Conservation (phyloP, 2,329 filamentous ascomycete species). For the Xylariales sp. region DNA sequence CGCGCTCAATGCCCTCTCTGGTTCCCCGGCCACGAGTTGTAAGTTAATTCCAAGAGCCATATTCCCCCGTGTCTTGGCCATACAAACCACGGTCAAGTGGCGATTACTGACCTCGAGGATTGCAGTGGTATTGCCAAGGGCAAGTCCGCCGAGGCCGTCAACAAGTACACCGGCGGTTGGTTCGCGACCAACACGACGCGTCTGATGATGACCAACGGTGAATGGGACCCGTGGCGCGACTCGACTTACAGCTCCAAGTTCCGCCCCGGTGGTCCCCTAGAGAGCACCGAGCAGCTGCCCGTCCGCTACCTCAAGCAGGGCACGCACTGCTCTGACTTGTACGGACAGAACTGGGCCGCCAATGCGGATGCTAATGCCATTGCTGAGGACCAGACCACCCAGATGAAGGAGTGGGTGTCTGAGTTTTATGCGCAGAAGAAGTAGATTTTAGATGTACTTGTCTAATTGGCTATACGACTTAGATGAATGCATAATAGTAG, state of each 20-base stretch:
- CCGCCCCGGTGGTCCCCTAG: constrained; percentile 54
- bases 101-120: not conserved
- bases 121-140: constrained; percentile 47
- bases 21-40: constrained; percentile 56
- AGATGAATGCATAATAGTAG: constrained; percentile 2
- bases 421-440: constrained; percentile 59
- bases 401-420: constrained; percentile 65
- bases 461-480: constrained; percentile 26
- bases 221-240: constrained; percentile 57
- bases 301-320: constrained; percentile 52
- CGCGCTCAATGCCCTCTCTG: constrained; percentile 58
- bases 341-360: constrained; percentile 58
- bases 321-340: constrained; percentile 56
- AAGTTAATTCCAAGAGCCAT: not conserved
- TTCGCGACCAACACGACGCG: constrained; percentile 54
- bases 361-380: constrained; percentile 63
- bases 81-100: not conserved
- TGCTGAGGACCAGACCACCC: constrained; percentile 61
- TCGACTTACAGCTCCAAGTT: constrained; percentile 53
- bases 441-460: constrained; percentile 29
- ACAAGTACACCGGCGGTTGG: constrained; percentile 57
- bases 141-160: constrained; percentile 50
- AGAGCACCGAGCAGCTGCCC: constrained; percentile 50
- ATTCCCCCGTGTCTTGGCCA: not conserved
- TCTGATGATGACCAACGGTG: constrained; percentile 55